Conservation (phyloP, 352 stramenopile genomes). For the Achlya hypogyna region DNA sequence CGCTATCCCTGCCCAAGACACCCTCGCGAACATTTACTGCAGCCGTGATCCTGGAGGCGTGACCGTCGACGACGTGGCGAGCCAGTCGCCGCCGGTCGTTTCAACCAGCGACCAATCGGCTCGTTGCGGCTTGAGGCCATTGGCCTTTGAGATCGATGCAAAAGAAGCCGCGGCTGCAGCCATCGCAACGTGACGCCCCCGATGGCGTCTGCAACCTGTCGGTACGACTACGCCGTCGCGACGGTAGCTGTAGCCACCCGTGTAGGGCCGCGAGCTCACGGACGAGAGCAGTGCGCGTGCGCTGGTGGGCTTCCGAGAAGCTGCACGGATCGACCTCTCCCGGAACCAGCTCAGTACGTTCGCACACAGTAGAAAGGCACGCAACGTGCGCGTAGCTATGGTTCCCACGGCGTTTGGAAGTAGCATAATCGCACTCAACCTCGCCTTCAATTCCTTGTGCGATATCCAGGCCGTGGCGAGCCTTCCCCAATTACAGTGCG, state of each 20-base stretch:
- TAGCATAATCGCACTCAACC: not conserved
- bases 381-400: not conserved
- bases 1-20: too few relatives aligned
- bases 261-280: slow-evolving; percentile 1
- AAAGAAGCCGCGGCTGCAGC: not conserved
- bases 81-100: not conserved
- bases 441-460: not conserved
- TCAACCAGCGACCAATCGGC: not conserved
- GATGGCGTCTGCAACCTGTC: not conserved
- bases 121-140: not conserved
- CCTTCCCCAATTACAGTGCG: not conserved
- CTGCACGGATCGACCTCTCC: not conserved
- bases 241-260: not conserved
- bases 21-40: not conserved
- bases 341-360: not conserved
- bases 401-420: not conserved
- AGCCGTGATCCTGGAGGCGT: not conserved
- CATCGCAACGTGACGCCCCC: not conserved
- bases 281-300: not conserved
- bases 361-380: not conserved
- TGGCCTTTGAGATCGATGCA: not conserved
- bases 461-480: not conserved
- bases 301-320: not conserved
- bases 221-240: not conserved
- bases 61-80: not conserved